phyloP scores from a whole-genome alignment of 805 yeast species.

The Priceomyces melissophilus region DNA sequence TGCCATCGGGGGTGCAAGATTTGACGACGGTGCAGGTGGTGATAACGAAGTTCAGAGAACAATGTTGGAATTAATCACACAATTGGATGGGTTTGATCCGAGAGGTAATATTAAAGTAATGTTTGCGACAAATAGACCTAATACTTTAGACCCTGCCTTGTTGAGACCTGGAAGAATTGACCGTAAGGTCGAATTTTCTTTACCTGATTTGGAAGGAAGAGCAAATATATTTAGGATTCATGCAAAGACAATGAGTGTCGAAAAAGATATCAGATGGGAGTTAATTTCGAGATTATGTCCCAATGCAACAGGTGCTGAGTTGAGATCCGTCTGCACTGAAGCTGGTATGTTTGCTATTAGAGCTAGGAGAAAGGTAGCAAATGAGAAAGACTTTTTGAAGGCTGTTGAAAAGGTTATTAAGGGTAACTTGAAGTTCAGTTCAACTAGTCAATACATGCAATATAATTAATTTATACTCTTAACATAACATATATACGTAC shows the following conservation, averaged over 20 bases:
- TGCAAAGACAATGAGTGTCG: slow-evolving; percentile 96
- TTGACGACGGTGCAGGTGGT: slow-evolving; percentile 99
- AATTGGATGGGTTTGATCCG: slow-evolving; percentile 97
- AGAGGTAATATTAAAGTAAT: slow-evolving; percentile 98
- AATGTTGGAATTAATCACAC: slow-evolving; percentile 96
- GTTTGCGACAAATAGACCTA: slow-evolving; percentile 99
- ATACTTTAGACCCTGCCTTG: slow-evolving; percentile 95
- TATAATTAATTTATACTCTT: slow-evolving; percentile 54
- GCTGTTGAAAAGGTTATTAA: slow-evolving; percentile 98
- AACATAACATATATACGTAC: background rate
- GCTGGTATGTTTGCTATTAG: slow-evolving; percentile 99
- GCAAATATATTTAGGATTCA: slow-evolving; percentile 97
- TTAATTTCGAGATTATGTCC: slow-evolving; percentile 96
- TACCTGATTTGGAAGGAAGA: slow-evolving; percentile 96
- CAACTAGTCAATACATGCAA: slow-evolving; percentile 98
- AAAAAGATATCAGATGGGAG: slow-evolving; percentile 98
- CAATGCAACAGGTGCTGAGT: slow-evolving; percentile 97
- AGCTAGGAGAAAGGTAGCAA: slow-evolving; percentile 96
- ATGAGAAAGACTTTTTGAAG: slow-evolving; percentile 94
- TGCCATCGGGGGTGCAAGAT: slow-evolving; percentile 99
- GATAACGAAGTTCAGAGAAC: slow-evolving; percentile 99
- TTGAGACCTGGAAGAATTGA: slow-evolving; percentile 98
- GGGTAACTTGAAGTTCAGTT: slow-evolving; percentile 96
- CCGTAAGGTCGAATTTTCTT: slow-evolving; percentile 93
- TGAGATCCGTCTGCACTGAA: slow-evolving; percentile 97